Percentiles rank a stretch among this genome's conserved stretches.
phyloP scores from a whole-genome alignment of 2,329 filamentous ascomycete species.

The Phyllosticta paracitricarpa region DNA sequence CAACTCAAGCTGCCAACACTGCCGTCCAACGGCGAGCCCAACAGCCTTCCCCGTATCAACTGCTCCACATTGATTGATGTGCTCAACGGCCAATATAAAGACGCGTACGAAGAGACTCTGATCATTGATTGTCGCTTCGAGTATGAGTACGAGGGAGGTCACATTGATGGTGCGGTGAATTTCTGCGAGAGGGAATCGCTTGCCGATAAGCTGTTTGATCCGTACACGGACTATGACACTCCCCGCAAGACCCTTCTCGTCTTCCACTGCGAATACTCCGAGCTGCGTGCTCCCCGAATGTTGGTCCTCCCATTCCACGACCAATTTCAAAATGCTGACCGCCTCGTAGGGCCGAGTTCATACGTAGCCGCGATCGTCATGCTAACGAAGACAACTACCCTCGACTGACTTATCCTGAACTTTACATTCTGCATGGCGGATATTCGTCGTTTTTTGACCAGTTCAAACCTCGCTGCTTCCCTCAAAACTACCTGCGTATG shows the following conservation, averaged over 20 bases:
- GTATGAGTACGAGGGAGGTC: slow-evolving; percentile 95
- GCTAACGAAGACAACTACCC: slow-evolving; percentile 82
- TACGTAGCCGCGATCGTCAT: slow-evolving; percentile 79
- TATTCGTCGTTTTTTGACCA: slow-evolving; percentile 87
- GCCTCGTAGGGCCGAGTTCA: slow-evolving; percentile 59
- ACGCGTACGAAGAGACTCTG: slow-evolving; percentile 68
- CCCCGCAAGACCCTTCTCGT: slow-evolving; percentile 66
- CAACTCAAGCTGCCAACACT: slow-evolving; percentile 75
- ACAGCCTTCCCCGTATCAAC: slow-evolving; percentile 80
- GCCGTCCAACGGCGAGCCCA: slow-evolving; percentile 65
- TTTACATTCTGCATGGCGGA: slow-evolving; percentile 93
- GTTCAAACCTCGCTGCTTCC: slow-evolving; percentile 72
- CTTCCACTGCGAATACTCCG: slow-evolving; percentile 98
- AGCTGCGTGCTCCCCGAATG: slow-evolving; percentile 91
- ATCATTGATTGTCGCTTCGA: slow-evolving; percentile 96
- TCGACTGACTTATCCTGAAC: slow-evolving; percentile 82
- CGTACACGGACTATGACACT: slow-evolving; percentile 40
- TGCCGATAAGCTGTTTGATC: slow-evolving; percentile 63
- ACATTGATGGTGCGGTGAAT: slow-evolving; percentile 89
- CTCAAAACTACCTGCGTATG: slow-evolving; percentile 97
- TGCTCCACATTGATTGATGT: slow-evolving; percentile 76
- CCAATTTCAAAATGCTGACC: slow-evolving; percentile 14
- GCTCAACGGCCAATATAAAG: slow-evolving; percentile 72
- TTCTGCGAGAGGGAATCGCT: slow-evolving; percentile 93
- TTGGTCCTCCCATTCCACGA: slow-evolving; percentile 22